These are phyloP conservation scores for Tuber indicum DNA, from an alignment of 495 filamentous ascomycete genomes.

Conservation along the genomic window DNA sequence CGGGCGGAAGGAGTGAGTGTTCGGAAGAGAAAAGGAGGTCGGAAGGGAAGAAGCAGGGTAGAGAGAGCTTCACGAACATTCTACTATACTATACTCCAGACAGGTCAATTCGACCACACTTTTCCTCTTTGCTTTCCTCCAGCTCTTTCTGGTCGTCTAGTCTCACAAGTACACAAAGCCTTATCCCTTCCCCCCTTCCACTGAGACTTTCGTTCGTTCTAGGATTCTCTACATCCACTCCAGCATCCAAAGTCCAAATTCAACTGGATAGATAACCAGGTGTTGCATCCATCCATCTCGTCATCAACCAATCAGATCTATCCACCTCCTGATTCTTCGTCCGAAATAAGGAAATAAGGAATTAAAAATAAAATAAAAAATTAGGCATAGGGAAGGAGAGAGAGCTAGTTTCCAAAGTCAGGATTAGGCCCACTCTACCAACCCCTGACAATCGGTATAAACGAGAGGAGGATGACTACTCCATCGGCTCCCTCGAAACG, in stretches of 20 bases:
- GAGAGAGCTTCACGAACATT: not conserved
- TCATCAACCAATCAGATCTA: not conserved
- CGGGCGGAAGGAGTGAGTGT: not conserved
- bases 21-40: not conserved
- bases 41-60: not conserved
- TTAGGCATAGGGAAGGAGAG: not conserved
- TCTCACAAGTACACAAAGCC: not conserved
- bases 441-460: not conserved
- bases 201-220: not conserved
- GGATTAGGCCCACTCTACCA: not conserved
- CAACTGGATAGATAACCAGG: not conserved
- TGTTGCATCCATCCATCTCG: not conserved
- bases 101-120: not conserved
- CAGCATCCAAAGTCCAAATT: not conserved
- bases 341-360: not conserved
- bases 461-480: not conserved
- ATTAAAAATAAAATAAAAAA: not conserved
- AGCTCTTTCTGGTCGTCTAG: not conserved
- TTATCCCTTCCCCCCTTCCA: not conserved
- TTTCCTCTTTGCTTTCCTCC: not conserved
- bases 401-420: not conserved
- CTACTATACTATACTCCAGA: not conserved
- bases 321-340: constrained; percentile 1
- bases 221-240: not conserved
- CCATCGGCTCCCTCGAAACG: not conserved